These are phyloP conservation scores for Lasiosphaeria ovina DNA, from an alignment of 495 filamentous ascomycete genomes.

Conservation along the genomic window DNA sequence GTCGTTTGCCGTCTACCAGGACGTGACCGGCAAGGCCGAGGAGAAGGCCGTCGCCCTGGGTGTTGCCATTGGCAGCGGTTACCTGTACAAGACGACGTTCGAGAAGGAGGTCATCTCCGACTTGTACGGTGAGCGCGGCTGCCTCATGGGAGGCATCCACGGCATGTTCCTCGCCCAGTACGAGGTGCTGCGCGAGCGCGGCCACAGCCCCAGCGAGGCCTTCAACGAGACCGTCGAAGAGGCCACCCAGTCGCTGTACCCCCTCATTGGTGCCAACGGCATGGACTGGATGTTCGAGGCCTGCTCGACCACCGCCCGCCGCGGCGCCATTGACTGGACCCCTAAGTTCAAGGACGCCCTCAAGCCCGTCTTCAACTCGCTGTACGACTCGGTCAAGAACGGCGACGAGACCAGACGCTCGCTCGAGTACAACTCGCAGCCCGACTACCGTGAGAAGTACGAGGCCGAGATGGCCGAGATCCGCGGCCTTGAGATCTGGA, in stretches of 20 bases:
- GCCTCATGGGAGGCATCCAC: slow-evolving; percentile 99
- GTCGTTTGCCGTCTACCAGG: slow-evolving; percentile 97
- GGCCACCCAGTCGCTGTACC: slow-evolving; percentile 96
- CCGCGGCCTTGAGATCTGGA: slow-evolving; percentile 95
- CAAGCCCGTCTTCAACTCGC: slow-evolving; percentile 96
- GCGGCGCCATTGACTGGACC: slow-evolving; percentile 99
- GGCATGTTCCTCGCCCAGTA: slow-evolving; percentile 99
- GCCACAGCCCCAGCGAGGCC: slow-evolving; percentile 94
- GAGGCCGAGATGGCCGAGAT: slow-evolving; percentile 97
- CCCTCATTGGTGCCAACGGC: slow-evolving; percentile 89
- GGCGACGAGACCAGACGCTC: slow-evolving; percentile 91
- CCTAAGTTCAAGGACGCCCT: slow-evolving; percentile 89
- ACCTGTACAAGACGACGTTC: slow-evolving; percentile 99
- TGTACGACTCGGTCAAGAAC: slow-evolving; percentile 86
- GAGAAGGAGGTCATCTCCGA: slow-evolving; percentile 99
- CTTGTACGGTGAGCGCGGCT: slow-evolving; percentile 98
- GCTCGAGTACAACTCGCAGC: slow-evolving; percentile 91
- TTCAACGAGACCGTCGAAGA: slow-evolving; percentile 99
- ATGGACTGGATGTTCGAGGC: slow-evolving; percentile 99
- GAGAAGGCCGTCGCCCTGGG: slow-evolving; percentile 97
- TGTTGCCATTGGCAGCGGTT: slow-evolving; percentile 92
- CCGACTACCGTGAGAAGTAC: slow-evolving; percentile 93
- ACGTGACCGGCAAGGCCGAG: slow-evolving; percentile 95
- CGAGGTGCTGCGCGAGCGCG: slow-evolving; percentile 97
- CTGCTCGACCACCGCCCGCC: slow-evolving; percentile 96